A percentile compares a stretch with the other conserved stretches of the same genome.
These are phyloP conservation scores for Wakefieldia striispora DNA, from an alignment of 768 basidiomycete genomes.

Conservation along the genomic window DNA sequence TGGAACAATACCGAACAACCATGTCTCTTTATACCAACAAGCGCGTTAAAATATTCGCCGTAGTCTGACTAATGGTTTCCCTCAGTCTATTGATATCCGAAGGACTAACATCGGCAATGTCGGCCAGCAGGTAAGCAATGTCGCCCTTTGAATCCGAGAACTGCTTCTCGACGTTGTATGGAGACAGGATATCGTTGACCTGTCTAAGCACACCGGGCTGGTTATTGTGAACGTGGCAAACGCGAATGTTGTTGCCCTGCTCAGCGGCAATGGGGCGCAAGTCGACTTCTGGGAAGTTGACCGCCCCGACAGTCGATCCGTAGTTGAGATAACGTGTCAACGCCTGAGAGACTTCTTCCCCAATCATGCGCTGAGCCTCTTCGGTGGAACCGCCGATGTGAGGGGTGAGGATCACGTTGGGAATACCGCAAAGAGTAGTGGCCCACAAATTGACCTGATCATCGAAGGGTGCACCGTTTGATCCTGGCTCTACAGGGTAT, in stretches of 20 bases:
- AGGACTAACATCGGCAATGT: conserved; percentile 88
- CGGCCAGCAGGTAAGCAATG: conserved; percentile 93
- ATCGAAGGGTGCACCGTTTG: conserved; percentile 89
- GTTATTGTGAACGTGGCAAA: conserved; percentile 96
- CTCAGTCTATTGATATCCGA: conserved; percentile 75
- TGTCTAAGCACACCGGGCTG: conserved; percentile 91
- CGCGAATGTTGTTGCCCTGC: conserved; percentile 75
- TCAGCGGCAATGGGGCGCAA: conserved; percentile 87
- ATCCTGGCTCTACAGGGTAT: conserved; percentile 88
- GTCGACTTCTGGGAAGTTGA: conserved; percentile 99
- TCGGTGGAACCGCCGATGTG: conserved; percentile 99
- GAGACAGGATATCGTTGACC: conserved; percentile 91
- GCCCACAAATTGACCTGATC: conserved; percentile 88
- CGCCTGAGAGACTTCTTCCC: conserved; percentile 87
- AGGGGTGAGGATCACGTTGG: conserved; percentile 95
- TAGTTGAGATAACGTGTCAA: conserved; percentile 88
- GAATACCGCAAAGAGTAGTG: conserved; percentile 64
- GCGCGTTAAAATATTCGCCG: conserved; percentile 87
- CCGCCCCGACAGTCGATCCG: conserved; percentile 87
- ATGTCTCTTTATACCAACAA: conserved; percentile 57
- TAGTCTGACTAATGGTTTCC: conserved; percentile 73
- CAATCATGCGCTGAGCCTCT: conserved; percentile 97
- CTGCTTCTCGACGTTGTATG: conserved; percentile 99
- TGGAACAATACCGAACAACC: conserved; percentile 28
- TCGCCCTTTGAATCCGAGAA: conserved; percentile 97